Percentiles rank a stretch among this genome's conserved stretches.
Evolutionary conservation across 306 rosid species (phyloP).

Genomic region (Cucurbita ficifolia): DNA sequence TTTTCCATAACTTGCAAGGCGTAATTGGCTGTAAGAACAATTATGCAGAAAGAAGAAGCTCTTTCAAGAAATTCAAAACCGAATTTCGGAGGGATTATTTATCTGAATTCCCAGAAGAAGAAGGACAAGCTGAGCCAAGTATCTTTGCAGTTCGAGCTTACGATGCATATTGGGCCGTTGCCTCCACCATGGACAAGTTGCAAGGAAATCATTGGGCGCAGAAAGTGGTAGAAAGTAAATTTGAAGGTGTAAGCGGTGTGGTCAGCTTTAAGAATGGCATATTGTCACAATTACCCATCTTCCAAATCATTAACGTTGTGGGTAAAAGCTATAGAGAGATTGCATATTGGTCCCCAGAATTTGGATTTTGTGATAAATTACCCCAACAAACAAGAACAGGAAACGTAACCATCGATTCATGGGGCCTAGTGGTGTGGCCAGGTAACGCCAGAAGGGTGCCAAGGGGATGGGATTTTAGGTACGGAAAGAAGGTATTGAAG

Average conservation of each 20-base stretch:
- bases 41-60: conserved; percentile 9
- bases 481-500: conserved; percentile 10
- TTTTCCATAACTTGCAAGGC: conserved; percentile 34
- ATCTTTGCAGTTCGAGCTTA: conserved; percentile 41
- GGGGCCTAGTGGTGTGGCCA: neutral
- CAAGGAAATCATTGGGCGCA: too few relatives aligned
- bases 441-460: neutral
- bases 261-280: conserved; percentile 18
- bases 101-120: conserved; percentile 34
- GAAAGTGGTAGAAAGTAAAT: neutral
- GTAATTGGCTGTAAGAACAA: conserved; percentile 34
- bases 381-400: too few relatives aligned
- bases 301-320: conserved; percentile 35
- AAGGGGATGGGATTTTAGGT: neutral
- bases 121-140: conserved; percentile 40
- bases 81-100: conserved; percentile 25
- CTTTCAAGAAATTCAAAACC: conserved; percentile 21
- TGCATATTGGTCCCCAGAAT: conserved; percentile 4
- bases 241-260: conserved; percentile 30
- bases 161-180: conserved; percentile 21
- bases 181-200: neutral
- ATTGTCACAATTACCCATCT: conserved; percentile 7
- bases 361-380: neutral
- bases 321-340: conserved; percentile 42
- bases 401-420: conserved; percentile 12